A percentile compares a stretch with the other conserved stretches of the same genome.
phyloP scores from a whole-genome alignment of 139 green algal species.

The Zygnema cylindricum region DNA sequence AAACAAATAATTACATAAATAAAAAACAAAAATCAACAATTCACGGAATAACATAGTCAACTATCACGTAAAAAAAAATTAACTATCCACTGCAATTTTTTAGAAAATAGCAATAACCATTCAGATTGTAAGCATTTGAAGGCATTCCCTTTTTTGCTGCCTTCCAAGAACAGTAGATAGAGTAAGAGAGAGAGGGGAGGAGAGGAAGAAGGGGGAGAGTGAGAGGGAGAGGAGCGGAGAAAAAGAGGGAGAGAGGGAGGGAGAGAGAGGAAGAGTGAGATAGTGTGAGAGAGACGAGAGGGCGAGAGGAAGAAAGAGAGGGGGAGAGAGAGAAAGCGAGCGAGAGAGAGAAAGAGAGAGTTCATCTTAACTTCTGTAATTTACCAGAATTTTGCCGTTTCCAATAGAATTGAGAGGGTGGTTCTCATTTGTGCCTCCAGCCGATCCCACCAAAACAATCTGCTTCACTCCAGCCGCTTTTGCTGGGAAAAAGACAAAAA shows the following conservation, averaged over 20 bases:
- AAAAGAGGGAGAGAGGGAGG: not conserved
- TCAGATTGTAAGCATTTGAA: no score
- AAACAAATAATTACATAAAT: no score
- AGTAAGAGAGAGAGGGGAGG: not conserved
- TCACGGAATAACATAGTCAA: no score
- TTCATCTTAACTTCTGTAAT: not conserved
- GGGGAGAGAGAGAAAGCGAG: not conserved
- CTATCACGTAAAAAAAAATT: no score
- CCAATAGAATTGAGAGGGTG: constrained; percentile 59
- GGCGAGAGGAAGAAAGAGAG: not conserved
- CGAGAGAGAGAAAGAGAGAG: not conserved
- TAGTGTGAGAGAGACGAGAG: not conserved
- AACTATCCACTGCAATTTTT: no score
- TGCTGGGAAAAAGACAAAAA: no score
- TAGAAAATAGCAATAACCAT: no score
- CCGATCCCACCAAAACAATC: constrained; percentile 66
- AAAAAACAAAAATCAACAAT: no score
- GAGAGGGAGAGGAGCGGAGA: not conserved
- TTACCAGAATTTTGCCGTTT: constrained; percentile 66
- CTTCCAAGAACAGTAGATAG: no score
- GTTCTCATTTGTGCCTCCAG: constrained; percentile 63
- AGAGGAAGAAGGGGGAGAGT: not conserved
- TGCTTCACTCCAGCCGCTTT: constrained; percentile 65
- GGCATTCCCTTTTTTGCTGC: no score
- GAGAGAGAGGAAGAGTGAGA: not conserved